Evolutionary conservation across 257 asterid genomes (phyloP), one percentile per base, ranked within the genome.

Genomic region (Solanum sitiens): DNA sequence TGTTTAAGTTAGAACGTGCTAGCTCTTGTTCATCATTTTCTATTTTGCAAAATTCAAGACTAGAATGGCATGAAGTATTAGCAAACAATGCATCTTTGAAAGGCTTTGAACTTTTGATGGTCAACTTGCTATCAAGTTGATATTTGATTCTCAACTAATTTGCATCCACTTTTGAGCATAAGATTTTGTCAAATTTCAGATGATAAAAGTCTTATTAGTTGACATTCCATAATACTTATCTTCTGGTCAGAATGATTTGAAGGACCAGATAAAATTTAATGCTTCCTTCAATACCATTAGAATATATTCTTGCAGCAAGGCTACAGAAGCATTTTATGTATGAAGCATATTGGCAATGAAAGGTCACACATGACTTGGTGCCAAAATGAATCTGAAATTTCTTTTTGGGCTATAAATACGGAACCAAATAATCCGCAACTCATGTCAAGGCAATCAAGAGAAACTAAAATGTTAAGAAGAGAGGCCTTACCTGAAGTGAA

Each of bases 401-500:
- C n/a, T 1, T 79, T 79, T 27, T 79, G 67, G 15, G 85, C 40
- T 45, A 79, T 25, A 79, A 79, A 79, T 45, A 15, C 27, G 45
- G 42, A 25, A 45, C 27, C 85, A 79, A 79, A 79, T 45, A 15
- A 10, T 47, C 0, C 65, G 45, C 42, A 79, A 79, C 18, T 27
- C 40, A 44, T 44, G 14, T 44, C 11, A 44, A 77, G 84, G 84
- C 65, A 15, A 44, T 79, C 65, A 2, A 44, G 25, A 45, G 27
- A 32, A 79, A 45, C 16, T 27, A 45, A 45, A 27, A 44, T 44
- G 40, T 45, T 13, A 13, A 39, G 63, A 84, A 44, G 73, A 25
- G 87, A 4, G 77, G 63, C 42, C 87, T 84, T 39, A 70, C 79
- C 37, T 84, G 87, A 84, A 65, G 87, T 14, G 87, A 65, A 84